phyloP scores from a whole-genome alignment of 495 filamentous ascomycete species.

The Aspergillus bridgeri region DNA sequence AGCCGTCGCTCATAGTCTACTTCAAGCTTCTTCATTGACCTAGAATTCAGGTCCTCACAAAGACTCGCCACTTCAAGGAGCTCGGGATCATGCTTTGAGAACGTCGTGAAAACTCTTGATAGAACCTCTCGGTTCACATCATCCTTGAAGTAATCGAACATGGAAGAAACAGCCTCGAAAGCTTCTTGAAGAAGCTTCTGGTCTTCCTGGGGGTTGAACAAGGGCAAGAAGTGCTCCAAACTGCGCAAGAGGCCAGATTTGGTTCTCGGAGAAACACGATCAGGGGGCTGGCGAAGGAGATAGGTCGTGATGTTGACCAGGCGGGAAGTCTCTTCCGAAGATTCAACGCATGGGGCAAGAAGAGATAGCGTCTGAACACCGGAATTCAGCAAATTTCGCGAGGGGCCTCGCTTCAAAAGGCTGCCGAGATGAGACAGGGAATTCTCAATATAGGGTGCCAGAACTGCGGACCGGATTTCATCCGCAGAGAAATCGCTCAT shows the following conservation, averaged over 20 bases:
- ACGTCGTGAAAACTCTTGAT: slow-evolving; percentile 64
- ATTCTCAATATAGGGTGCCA: slow-evolving; percentile 65
- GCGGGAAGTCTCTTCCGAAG: slow-evolving; percentile 63
- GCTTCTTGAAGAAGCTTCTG: slow-evolving; percentile 39
- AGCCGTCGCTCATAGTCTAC: slow-evolving; percentile 83
- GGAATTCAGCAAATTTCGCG: slow-evolving; percentile 69
- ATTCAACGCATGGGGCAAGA: slow-evolving; percentile 69
- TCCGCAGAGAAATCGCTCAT: slow-evolving; percentile 48
- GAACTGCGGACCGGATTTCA: slow-evolving; percentile 57
- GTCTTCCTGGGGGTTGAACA: slow-evolving; percentile 53
- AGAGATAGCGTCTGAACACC: slow-evolving; percentile 73
- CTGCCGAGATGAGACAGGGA: slow-evolving; percentile 64
- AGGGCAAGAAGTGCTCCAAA: slow-evolving; percentile 68
- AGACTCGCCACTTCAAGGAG: slow-evolving; percentile 63
- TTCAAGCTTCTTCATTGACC: slow-evolving; percentile 61
- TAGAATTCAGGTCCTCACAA: slow-evolving; percentile 79
- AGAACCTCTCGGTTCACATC: slow-evolving; percentile 66
- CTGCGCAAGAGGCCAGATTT: slow-evolving; percentile 77
- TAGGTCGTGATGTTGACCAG: slow-evolving; percentile 73
- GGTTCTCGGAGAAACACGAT: slow-evolving; percentile 73
- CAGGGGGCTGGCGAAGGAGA: slow-evolving; percentile 77
- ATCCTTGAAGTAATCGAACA: slow-evolving; percentile 87
- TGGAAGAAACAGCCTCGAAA: slow-evolving; percentile 64
- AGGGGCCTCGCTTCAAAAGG: slow-evolving; percentile 67
- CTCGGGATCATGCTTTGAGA: slow-evolving; percentile 59